These are phyloP conservation scores for Leishmania aethiopica DNA, from an alignment of 208 protist species.

Conservation along the genomic window DNA sequence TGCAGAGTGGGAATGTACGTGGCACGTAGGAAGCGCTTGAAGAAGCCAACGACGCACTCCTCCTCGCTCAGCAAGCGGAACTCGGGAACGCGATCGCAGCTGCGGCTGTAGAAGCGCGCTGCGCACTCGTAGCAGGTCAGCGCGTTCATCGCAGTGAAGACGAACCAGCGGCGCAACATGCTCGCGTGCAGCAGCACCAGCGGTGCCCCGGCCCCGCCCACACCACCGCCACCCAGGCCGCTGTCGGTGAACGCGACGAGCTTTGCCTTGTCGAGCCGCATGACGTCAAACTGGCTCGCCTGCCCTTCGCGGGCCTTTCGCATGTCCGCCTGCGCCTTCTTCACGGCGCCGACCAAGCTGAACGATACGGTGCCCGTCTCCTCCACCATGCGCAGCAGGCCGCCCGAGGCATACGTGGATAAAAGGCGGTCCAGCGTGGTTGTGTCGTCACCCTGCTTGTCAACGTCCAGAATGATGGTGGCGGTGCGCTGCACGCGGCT, in stretches of 20 bases:
- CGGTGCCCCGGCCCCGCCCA: conserved; percentile 17
- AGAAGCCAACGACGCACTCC: conserved; percentile 69
- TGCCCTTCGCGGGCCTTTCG: conserved; percentile 49
- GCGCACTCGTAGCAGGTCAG: conserved; percentile 83
- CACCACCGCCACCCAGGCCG: conserved; percentile 23
- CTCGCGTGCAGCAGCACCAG: conserved; percentile 59
- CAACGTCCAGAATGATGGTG: conserved; percentile 40
- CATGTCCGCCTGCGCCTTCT: conserved; percentile 58
- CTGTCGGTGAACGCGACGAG: conserved; percentile 37
- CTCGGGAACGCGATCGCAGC: conserved; percentile 56
- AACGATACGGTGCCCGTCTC: conserved; percentile 79
- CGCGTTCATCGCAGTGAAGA: conserved; percentile 87
- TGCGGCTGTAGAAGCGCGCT: conserved; percentile 63
- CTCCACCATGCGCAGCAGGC: conserved; percentile 73
- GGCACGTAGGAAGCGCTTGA: conserved; percentile 61
- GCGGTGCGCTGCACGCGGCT: conserved; percentile 58
- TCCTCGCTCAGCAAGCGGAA: conserved; percentile 39
- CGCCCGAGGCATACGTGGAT: conserved; percentile 54
- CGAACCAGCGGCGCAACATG: conserved; percentile 78
- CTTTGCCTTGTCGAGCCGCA: conserved; percentile 46
- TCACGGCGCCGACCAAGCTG: conserved; percentile 76
- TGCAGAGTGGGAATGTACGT: conserved; percentile 75
- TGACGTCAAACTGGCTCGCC: conserved; percentile 43
- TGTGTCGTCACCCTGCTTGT: conserved; percentile 33
- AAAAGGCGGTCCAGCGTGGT: conserved; percentile 68